Evolutionary conservation across 2,329 filamentous ascomycete genomes (phyloP).

Genomic region (Colletotrichum australisinense): DNA sequence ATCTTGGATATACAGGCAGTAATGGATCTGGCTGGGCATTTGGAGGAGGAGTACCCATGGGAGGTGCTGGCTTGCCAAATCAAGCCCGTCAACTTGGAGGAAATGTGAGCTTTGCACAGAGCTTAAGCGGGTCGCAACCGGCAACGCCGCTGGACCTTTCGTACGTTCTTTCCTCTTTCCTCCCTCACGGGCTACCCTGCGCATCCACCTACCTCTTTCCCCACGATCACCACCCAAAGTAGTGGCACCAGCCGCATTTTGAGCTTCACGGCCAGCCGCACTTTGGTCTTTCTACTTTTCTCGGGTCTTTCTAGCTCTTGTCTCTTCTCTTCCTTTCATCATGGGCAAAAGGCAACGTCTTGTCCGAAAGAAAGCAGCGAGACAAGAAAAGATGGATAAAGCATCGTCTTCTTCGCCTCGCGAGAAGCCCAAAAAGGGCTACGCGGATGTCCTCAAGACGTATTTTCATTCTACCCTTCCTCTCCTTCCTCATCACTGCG

Average conservation of each 20-base stretch:
- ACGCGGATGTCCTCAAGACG: conserved; percentile 47
- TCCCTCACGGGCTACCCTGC: neutral
- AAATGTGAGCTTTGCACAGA: conserved; percentile 75
- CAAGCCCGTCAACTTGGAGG: conserved; percentile 65
- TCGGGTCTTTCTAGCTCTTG: neutral
- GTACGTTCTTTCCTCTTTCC: conserved; percentile 60
- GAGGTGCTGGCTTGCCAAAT: conserved; percentile 64
- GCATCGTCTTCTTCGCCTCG: neutral
- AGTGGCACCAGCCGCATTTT: neutral
- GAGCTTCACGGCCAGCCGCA: neutral
- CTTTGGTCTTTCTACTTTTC: neutral
- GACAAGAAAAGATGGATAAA: conserved; percentile 17
- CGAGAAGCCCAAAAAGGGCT: conserved; percentile 38
- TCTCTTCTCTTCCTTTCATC: neutral
- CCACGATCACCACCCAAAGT: neutral
- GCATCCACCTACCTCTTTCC: neutral
- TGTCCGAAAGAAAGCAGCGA: conserved; percentile 18
- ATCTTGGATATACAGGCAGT: conserved; percentile 51
- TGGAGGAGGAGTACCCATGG: conserved; percentile 71
- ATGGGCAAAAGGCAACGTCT: conserved; percentile 30
- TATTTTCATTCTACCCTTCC: conserved; percentile 30
- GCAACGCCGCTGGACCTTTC: conserved; percentile 72
- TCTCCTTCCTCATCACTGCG: neutral
- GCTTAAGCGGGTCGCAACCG: conserved; percentile 71
- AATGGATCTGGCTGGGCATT: conserved; percentile 72